Evolutionary conservation across 2,329 filamentous ascomycete species (phyloP), one percentile per base, ranked within the genome.

Genomic region (Aspergillus pseudoviridinutans): DNA sequence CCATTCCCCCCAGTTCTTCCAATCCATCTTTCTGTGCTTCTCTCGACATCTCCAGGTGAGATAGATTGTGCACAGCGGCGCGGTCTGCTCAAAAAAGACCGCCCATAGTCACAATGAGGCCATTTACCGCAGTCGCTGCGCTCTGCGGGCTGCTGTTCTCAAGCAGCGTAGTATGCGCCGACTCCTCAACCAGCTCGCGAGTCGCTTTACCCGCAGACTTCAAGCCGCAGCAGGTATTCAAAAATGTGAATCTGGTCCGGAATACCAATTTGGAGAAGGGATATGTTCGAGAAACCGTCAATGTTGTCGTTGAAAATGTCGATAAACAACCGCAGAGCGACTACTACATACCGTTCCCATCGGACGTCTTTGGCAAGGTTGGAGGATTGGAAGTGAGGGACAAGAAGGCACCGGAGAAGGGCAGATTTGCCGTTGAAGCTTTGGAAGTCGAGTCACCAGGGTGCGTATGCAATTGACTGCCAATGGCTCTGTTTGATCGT

Each of bases 211-310:
- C 73, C 46, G 66, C 68, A 59, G 70, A 75, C 60, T 96, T 97
- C 80, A 88, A 85, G 75, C 92, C 93, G 54, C 89, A 92, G 14
- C 90, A 91, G 73, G 90, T 92, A 65, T 99, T 96, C 80, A 91
- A 92, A 79, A 97, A 99, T 77, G 84, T 83, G 76, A 97, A 99
- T 74, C 78, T 97, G 29, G 89, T 97, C 53, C 90, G 94, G 68
- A 87, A 89, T 63, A 88, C 95, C 71, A 96, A 96, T 65, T 78
- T 97, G 58, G 93, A 97, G 77, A 97, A 97, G 82, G 90, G 87
- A 65, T 97, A 94, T 70, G 87, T 87, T 55, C 88, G 92, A 71
- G 93, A 97, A 77, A 89, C 87, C 14, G 86, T 97, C 81, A 97
- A 97, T 77, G 88, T 96, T n/a, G 82, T 96, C 53, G 86, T 99